These are phyloP conservation scores for Hirschioporus abietinus DNA, from an alignment of 768 basidiomycete species.

Conservation along the genomic window DNA sequence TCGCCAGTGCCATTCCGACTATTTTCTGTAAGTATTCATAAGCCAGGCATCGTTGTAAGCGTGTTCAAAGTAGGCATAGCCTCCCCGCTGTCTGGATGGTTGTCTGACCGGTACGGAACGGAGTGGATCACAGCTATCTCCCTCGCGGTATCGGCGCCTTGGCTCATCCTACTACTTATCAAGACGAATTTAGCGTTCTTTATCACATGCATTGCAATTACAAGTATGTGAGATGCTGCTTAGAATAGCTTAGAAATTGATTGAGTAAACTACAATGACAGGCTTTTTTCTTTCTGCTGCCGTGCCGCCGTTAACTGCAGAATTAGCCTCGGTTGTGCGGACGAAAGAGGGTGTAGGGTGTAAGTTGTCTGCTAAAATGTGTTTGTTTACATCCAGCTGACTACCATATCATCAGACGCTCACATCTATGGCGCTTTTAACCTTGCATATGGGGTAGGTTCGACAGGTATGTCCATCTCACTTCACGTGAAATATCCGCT, in stretches of 20 bases:
- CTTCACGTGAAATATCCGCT: background rate
- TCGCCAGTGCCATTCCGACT: conserved; percentile 59
- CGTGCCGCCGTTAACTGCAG: conserved; percentile 58
- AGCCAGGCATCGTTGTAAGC: background rate
- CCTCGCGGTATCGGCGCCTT: conserved; percentile 52
- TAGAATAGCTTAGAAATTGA: background rate
- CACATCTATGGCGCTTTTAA: conserved; percentile 76
- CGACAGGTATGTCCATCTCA: conserved; percentile 39
- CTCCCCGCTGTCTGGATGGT: conserved; percentile 52
- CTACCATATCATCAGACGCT: conserved; percentile 41
- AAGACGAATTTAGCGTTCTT: conserved; percentile 41
- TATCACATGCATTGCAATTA: conserved; percentile 41
- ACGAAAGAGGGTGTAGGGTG: conserved; percentile 63
- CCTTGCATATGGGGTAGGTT: conserved; percentile 61
- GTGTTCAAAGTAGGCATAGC: conserved; percentile 32
- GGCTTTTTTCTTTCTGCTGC: conserved; percentile 59
- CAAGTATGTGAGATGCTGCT: conserved; percentile 39
- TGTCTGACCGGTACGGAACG: conserved; percentile 50
- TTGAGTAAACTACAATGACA: conserved; percentile 20
- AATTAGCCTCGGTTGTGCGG: conserved; percentile 57
- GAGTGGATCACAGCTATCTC: conserved; percentile 47
- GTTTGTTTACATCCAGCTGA: conserved; percentile 5
- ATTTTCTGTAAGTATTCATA: conserved; percentile 47
- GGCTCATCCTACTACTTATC: conserved; percentile 54
- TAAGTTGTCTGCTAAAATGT: conserved; percentile 26